Conservation (phyloP, 2,329 filamentous ascomycete species). For the Zymoseptoria passerinii region DNA sequence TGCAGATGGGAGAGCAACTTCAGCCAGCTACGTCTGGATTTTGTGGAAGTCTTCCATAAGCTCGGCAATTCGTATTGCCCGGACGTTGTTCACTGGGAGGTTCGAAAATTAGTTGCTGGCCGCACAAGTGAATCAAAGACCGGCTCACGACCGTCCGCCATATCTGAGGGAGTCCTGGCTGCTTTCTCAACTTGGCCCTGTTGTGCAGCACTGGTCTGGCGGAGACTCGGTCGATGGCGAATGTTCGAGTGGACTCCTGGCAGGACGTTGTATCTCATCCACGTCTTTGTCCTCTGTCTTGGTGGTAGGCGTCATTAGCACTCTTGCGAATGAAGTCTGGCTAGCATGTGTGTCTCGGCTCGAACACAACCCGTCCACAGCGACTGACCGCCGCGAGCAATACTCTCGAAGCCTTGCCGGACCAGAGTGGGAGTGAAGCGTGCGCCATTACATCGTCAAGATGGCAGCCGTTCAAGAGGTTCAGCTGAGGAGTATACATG, state of each 20-base stretch:
- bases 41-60: conserved; percentile 58
- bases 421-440: background rate
- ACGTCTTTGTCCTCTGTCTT: background rate
- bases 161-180: conserved; percentile 22
- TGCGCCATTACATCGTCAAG: background rate
- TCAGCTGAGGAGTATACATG: background rate
- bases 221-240: background rate
- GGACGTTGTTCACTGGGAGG: conserved; percentile 54
- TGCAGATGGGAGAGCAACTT: conserved; percentile 43
- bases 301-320: background rate
- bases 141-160: conserved; percentile 48
- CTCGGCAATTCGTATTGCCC: conserved; percentile 54
- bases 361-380: background rate
- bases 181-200: background rate
- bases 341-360: background rate
- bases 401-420: background rate
- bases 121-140: background rate
- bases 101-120: conserved; percentile 1
- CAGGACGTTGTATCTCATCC: too few species aligned
- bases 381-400: background rate
- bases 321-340: background rate
- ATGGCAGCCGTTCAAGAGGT: background rate
- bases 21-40: conserved; percentile 50
- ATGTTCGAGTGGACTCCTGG: background rate
- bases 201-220: background rate